Evolutionary conservation across 805 yeast species (phyloP).

Genomic region (Hanseniaspora meyeri): DNA sequence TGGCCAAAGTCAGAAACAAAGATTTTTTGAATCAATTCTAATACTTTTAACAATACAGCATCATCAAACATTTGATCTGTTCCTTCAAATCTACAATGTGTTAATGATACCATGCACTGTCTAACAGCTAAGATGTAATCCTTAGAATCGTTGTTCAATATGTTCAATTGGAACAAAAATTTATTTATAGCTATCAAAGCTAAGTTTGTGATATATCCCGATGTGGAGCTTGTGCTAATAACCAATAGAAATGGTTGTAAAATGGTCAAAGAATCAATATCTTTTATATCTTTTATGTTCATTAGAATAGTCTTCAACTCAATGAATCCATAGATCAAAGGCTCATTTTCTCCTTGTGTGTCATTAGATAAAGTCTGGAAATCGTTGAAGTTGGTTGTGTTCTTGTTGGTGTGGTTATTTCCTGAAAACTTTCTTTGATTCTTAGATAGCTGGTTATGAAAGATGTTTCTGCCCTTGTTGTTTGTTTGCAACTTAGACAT

Average conservation of each 20-base stretch:
- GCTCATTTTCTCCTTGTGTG: slow-evolving; percentile 34
- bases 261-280: slow-evolving; percentile 58
- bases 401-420: slow-evolving; percentile 1
- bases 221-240: slow-evolving; percentile 69
- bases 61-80: slow-evolving; percentile 88
- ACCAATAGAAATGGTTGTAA: slow-evolving; percentile 78
- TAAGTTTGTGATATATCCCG: slow-evolving; percentile 73
- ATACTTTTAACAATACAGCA: slow-evolving; percentile 72
- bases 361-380: slow-evolving; percentile 10
- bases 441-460: not conserved
- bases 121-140: slow-evolving; percentile 50
- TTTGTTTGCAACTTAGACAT: slow-evolving; percentile 33
- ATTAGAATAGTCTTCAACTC: slow-evolving; percentile 63
- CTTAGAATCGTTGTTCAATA: slow-evolving; percentile 44
- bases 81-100: slow-evolving; percentile 93
- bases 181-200: slow-evolving; percentile 68
- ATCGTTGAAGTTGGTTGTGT: slow-evolving; percentile 16
- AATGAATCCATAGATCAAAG: slow-evolving; percentile 65
- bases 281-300: slow-evolving; percentile 38
- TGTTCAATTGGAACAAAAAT: slow-evolving; percentile 49
- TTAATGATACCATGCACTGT: slow-evolving; percentile 43
- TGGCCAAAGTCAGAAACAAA: slow-evolving; percentile 28
- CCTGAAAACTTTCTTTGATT: not conserved
- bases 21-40: slow-evolving; percentile 40
- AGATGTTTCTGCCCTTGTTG: not conserved